A percentile compares a stretch with the other conserved stretches of the same genome.
Conservation (phyloP, 2,329 filamentous ascomycete species). For the Macrophomina pseudophaseolina region DNA sequence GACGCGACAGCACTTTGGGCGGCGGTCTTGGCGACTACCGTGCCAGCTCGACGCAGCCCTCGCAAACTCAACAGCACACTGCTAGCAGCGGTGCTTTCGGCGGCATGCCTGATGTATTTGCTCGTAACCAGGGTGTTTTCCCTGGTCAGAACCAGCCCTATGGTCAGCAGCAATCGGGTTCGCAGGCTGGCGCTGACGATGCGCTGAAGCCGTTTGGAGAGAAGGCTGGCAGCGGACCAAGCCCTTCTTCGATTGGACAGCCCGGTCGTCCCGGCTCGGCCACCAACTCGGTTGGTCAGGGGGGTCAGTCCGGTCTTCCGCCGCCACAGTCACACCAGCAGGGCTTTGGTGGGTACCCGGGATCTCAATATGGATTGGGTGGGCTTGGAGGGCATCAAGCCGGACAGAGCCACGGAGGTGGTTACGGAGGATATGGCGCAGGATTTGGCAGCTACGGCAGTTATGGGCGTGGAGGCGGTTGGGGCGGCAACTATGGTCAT, state of each 20-base stretch:
- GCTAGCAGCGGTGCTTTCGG: conserved; percentile 57
- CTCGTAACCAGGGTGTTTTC: conserved; percentile 63
- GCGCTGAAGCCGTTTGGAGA: conserved; percentile 63
- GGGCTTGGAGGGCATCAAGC: conserved; percentile 56
- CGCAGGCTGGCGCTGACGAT: conserved; percentile 58
- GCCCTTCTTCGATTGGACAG: conserved; percentile 64
- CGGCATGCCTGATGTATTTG: conserved; percentile 64
- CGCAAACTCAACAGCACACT: conserved; percentile 59
- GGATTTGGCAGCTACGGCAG: conserved; percentile 49
- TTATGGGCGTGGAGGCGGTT: conserved; percentile 53
- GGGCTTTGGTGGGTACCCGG: conserved; percentile 62
- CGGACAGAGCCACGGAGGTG: conserved; percentile 49
- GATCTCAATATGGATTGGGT: conserved; percentile 59
- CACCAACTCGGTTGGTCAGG: conserved; percentile 59
- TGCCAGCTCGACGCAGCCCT: conserved; percentile 61
- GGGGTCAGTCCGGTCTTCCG: conserved; percentile 58
- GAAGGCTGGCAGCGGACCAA: conserved; percentile 60
- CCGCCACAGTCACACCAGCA: conserved; percentile 63
- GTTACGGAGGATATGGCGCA: conserved; percentile 50
- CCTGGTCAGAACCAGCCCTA: conserved; percentile 56
- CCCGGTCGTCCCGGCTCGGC: conserved; percentile 68
- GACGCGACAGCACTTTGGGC: conserved; percentile 51
- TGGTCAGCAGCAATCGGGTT: conserved; percentile 56
- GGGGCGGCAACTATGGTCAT: conserved; percentile 54
- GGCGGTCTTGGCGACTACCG: conserved; percentile 65